Evolutionary conservation across 2,329 filamentous ascomycete genomes (phyloP), one percentile per base, ranked within the genome.

Genomic region (Curvularia sp.): DNA sequence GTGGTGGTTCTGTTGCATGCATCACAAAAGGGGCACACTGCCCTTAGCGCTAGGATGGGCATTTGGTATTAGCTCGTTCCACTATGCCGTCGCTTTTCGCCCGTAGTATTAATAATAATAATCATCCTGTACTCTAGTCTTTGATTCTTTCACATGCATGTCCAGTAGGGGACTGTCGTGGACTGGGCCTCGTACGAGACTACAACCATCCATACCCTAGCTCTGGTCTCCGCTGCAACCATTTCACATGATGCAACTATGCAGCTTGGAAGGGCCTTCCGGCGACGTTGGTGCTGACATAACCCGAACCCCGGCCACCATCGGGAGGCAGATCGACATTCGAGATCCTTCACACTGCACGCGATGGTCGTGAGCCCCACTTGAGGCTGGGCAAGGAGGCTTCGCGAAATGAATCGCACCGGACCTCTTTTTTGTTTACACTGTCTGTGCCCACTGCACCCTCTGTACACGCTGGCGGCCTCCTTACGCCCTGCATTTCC

Each of bases 401-500:
- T 39, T 52, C 47, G 55, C 49, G 55, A 57, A 57, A 57, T 43
- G 55, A 57, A 49, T 52, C 41, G 54, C 26, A 33, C 49, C 42
- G 38, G 33, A 41, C 51, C 15, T 28, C 35, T 12, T 28, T 49
- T 52, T 38, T 53, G 22, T 33, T 35, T 20, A 33, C 30, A 15
- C 24, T 22, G 15, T 38, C 31, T 33, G 42, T 44, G 31, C 51
- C 43, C 31, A 30, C 42, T 33, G 31, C 35, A 48, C 12, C 26
- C 9, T 24, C 38, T 30, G 26, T 18, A 9, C 28, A 15, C 20
- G 48, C 48, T 50, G 48, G 48, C 22, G 35, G 33, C 22, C 33
- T 39, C 22, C 48, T 38, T 38, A 30, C 33, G 48, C 24, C 33
- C 20, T 26, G 48, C 24, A 9, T 50, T 33, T 28, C n/a, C 35